Conservation (phyloP, 2,329 filamentous ascomycete genomes). For the Scedosporium minutisporum region DNA sequence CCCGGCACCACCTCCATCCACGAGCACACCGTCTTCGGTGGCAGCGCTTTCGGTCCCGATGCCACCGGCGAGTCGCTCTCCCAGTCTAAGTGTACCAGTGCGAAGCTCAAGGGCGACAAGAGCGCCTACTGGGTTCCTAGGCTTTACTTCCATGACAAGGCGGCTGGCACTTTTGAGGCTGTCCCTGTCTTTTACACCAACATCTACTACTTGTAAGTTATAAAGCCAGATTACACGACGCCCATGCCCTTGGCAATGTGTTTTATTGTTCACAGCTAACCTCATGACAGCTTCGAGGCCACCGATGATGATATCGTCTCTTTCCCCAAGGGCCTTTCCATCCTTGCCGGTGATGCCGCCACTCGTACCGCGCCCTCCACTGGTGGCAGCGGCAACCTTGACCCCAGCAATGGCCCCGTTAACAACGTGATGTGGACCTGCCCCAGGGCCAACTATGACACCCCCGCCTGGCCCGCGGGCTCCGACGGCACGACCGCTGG, state of each 20-base stretch:
- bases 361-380: conserved; percentile 47
- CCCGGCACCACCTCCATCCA: conserved; percentile 51
- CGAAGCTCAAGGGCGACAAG: conserved; percentile 57
- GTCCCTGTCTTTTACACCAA: conserved; percentile 65
- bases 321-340: conserved; percentile 62
- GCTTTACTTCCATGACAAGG: conserved; percentile 57
- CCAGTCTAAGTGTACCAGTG: conserved; percentile 60
- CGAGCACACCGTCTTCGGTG: conserved; percentile 62
- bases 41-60: conserved; percentile 54
- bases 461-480: conserved; percentile 41
- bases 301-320: conserved; percentile 57
- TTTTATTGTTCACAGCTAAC: not conserved
- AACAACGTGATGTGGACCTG: conserved; percentile 52
- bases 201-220: conserved; percentile 56
- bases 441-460: conserved; percentile 40
- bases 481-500: conserved; percentile 48
- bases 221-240: no score
- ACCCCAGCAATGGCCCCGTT: conserved; percentile 40
- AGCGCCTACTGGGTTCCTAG: conserved; percentile 71
- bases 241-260: not conserved
- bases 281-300: conserved; percentile 35
- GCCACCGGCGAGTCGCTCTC: conserved; percentile 51
- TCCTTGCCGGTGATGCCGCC: conserved; percentile 56
- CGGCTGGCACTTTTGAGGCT: conserved; percentile 52
- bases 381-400: conserved; percentile 38